Evolutionary conservation across 2,329 filamentous ascomycete species (phyloP).

Genomic region (Raffaelea deltoideospora): DNA sequence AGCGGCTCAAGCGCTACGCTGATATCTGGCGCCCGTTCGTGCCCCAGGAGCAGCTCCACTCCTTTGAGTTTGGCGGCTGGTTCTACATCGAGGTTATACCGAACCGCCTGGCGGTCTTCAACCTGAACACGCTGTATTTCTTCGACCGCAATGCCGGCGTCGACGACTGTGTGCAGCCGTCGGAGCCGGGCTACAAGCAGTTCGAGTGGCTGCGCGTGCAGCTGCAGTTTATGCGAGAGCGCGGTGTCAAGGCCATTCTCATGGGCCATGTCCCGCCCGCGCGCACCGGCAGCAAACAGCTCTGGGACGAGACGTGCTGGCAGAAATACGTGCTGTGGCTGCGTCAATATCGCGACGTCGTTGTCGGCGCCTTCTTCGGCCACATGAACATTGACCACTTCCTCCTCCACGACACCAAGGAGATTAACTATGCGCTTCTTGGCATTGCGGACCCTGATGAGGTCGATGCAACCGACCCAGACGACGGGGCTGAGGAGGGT

Average conservation of each 20-base stretch:
- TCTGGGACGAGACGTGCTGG: constrained; percentile 97
- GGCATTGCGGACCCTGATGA: constrained; percentile 9
- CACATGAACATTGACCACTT: constrained; percentile 99
- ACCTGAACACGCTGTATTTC: constrained; percentile 92
- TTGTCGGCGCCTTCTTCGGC: constrained; percentile 66
- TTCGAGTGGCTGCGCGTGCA: constrained; percentile 93
- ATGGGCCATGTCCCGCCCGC: constrained; percentile 91
- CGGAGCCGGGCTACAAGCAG: constrained; percentile 82
- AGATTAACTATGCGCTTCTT: constrained; percentile 47
- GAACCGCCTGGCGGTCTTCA: constrained; percentile 72
- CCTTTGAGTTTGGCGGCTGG: constrained; percentile 87
- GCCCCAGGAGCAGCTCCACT: constrained; percentile 79
- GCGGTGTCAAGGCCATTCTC: constrained; percentile 85
- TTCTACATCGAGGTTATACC: constrained; percentile 89
- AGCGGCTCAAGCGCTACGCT: constrained; percentile 64
- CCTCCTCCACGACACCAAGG: constrained; percentile 70
- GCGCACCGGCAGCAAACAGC: constrained; percentile 65
- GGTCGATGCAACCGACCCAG: no score
- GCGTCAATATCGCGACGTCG: constrained; percentile 77
- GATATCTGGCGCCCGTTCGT: constrained; percentile 78
- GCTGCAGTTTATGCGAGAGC: constrained; percentile 64
- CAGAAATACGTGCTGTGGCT: constrained; percentile 92
- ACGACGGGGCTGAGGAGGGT: background rate
- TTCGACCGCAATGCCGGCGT: constrained; percentile 88
- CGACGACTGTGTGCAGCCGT: constrained; percentile 66